Percentiles rank a stretch among this genome's conserved stretches.
Evolutionary conservation across 2,329 filamentous ascomycete genomes (phyloP).

Genomic region (Metarhizium brunneum): DNA sequence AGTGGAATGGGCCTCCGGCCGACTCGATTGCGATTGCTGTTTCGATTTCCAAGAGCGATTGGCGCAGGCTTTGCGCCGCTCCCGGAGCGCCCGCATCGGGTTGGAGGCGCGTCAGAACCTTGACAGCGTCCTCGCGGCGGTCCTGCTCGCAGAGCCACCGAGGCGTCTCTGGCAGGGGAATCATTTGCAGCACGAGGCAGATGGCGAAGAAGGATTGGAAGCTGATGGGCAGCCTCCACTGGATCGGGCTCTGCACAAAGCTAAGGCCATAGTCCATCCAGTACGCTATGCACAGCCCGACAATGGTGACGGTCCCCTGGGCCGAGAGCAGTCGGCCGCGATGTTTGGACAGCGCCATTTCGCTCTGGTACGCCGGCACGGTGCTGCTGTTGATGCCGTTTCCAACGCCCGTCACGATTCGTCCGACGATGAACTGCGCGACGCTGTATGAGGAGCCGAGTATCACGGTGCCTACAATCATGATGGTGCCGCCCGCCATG

Average conservation of each 20-base stretch:
- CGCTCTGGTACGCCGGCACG: conserved; percentile 20
- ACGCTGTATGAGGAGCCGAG: not conserved
- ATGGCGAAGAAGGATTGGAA: conserved; percentile 28
- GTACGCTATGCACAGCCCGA: conserved; percentile 28
- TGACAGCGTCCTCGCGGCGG: no score
- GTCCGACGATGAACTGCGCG: conserved; percentile 22
- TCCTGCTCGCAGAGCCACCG: no score
- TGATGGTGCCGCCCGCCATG: conserved; percentile 28
- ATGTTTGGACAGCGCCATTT: conserved; percentile 21
- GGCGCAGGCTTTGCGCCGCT: no score
- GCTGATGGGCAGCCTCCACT: conserved; percentile 28
- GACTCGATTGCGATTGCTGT: no score
- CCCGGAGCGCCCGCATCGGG: no score
- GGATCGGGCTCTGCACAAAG: conserved; percentile 16
- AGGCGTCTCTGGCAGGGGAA: conserved; percentile 12
- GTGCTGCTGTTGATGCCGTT: conserved; percentile 25
- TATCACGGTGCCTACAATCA: conserved; percentile 30
- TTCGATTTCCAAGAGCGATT: no score
- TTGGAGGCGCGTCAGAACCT: no score
- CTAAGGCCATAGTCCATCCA: conserved; percentile 21
- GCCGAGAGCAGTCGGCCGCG: conserved; percentile 36
- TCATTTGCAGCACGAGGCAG: conserved; percentile 19
- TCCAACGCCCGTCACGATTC: conserved; percentile 30
- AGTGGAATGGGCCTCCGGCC: conserved; percentile 11
- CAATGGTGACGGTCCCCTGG: conserved; percentile 29